phyloP scores from a whole-genome alignment of 163 green algal species.

The Prototheca cutis region DNA sequence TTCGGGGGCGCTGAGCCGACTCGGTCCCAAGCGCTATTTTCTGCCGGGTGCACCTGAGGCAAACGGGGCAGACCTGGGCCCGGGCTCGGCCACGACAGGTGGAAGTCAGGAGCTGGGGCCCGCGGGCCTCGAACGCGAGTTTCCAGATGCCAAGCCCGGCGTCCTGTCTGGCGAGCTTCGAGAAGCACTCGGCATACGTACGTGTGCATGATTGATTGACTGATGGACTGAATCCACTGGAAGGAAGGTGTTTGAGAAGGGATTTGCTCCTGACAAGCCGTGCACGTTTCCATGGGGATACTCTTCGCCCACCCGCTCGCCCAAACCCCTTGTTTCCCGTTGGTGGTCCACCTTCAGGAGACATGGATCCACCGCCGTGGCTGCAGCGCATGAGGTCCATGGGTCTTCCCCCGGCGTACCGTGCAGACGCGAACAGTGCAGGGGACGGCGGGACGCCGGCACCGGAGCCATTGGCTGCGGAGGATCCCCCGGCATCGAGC shows the following conservation, averaged over 20 bases:
- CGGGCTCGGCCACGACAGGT: not conserved
- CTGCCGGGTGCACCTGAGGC: not conserved
- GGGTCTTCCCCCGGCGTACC: slow-evolving; percentile 32
- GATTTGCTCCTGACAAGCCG: no score
- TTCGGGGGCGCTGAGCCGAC: no score
- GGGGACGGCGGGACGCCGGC: not conserved
- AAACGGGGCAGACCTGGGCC: not conserved
- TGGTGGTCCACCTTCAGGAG: not conserved
- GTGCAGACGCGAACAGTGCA: not conserved
- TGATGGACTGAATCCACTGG: no score
- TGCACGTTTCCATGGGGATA: no score
- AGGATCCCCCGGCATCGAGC: not conserved
- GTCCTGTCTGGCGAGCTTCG: slow-evolving; percentile 20
- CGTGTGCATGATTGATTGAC: not conserved
- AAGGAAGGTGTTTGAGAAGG: no score
- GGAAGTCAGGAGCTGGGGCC: not conserved
- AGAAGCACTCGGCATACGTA: slow-evolving; percentile 23
- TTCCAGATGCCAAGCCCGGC: slow-evolving; percentile 19
- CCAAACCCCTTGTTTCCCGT: not conserved
- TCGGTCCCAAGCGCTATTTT: slow-evolving; percentile 12
- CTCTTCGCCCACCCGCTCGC: no score
- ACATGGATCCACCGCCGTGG: slow-evolving; percentile 31
- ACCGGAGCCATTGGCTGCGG: not conserved
- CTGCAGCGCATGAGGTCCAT: slow-evolving; percentile 33
- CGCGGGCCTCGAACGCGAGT: slow-evolving; percentile 8